Evolutionary conservation across 129 eudicot species (phyloP), one percentile per base, ranked within the genome.

Genomic region (Mikania micrantha): DNA sequence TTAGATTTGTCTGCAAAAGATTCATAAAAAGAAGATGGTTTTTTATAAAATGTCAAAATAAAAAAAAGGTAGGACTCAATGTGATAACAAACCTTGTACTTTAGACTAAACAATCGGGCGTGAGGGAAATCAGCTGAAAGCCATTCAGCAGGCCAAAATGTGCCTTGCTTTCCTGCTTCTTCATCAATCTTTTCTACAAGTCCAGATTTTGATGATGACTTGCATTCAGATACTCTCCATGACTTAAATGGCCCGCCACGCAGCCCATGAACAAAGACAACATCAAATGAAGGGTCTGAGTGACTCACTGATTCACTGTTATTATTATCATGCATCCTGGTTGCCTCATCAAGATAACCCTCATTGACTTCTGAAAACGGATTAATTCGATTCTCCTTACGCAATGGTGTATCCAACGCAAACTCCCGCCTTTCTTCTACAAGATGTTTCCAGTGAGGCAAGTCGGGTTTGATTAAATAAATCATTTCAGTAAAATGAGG

Each of bases 81-180:
- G 66, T 49, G 16, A 60, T 48, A 62, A 77, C 89, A 63, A 77
- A 94, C 99, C 99, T 90, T 94, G 85, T 94, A 94, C 77, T 85
- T 90, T 41, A 94, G 79, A 73, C 83, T 84, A 82, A 94, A 94
- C 90, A 94, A 31, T 64, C 99, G 97, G 54, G 95, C 99, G 75
- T 81, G 82, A 63, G 99, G 94, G 65, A 94, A 94, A 72, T 94
- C 97, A 62, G 85, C 78, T 17, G 97, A 81, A 67, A 94, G 95
- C 97, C 99, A 94, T 79, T 94, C 99, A 2, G 90, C 97, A 12
- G 97, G 99, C 99, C 99, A 94, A 54, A 90, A 94, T 29, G 97
- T 89, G 22, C 97, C 99, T 47, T 81, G 88, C 74, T 87, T 94
- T 67, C 99, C 99, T n/a, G 99, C 97, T 50, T 94, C 99, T 80